Conservation (phyloP, 345 rosid species). For the Citrus mangshanensis region DNA sequence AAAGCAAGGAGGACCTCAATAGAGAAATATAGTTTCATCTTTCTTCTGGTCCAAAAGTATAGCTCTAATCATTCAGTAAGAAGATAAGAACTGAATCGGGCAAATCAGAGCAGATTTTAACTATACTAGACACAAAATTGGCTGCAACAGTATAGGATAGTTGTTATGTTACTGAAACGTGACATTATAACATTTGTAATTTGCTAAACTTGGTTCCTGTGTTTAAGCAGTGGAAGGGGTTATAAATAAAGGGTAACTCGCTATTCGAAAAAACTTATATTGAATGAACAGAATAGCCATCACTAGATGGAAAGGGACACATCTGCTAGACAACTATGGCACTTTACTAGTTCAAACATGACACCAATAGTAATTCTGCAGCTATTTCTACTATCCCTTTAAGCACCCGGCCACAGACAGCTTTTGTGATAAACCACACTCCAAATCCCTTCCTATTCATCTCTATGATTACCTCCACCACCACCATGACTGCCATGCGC, state of each 20-base stretch:
- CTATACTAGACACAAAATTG: background rate
- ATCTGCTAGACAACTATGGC: background rate
- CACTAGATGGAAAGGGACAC: background rate
- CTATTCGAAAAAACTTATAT: background rate
- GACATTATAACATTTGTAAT: background rate
- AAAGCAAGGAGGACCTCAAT: slow-evolving; percentile 9
- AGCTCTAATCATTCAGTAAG: background rate
- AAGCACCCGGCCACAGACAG: background rate
- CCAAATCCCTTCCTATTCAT: background rate
- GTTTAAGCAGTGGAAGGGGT: background rate
- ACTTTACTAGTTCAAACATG: background rate
- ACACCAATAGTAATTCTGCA: background rate
- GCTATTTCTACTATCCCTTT: background rate
- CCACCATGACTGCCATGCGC: background rate
- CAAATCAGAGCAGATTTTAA: background rate
- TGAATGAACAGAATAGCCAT: background rate
- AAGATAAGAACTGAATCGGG: background rate
- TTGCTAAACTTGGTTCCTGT: background rate
- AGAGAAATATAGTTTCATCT: background rate
- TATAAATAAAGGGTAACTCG: background rate
- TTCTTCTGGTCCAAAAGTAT: background rate
- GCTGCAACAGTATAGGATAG: background rate
- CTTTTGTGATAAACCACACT: background rate
- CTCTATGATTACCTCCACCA: background rate
- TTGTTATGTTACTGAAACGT: background rate